Conservation (phyloP, 768 basidiomycete species). For the Exidia glandulosa region DNA sequence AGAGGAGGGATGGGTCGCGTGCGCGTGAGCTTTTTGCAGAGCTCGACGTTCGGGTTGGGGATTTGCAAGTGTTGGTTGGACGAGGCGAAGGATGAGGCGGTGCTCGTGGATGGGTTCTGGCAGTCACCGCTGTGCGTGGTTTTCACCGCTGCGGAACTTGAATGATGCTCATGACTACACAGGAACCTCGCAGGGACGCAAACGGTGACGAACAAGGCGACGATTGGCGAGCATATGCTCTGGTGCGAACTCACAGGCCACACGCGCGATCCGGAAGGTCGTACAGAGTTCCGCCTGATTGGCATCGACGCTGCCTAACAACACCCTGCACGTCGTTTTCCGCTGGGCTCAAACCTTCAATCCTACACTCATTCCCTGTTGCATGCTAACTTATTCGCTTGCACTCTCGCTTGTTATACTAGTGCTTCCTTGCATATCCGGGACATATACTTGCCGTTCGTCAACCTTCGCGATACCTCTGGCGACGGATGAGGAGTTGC, state of each 20-base stretch:
- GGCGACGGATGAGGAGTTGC: too few relatives aligned
- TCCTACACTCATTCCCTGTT: too few relatives aligned
- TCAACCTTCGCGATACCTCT: too few relatives aligned
- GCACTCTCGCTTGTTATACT: too few relatives aligned
- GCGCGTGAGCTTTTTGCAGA: conserved; percentile 4
- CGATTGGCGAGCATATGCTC: neutral
- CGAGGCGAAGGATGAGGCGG: neutral
- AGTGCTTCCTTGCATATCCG: too few relatives aligned
- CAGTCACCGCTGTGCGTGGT: neutral
- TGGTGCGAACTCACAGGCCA: neutral
- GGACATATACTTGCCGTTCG: too few relatives aligned
- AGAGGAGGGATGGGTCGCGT: conserved; percentile 5
- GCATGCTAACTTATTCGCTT: too few relatives aligned
- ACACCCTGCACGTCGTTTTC: neutral
- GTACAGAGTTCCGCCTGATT: neutral
- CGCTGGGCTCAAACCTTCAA: too few relatives aligned
- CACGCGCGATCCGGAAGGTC: neutral
- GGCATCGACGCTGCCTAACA: neutral
- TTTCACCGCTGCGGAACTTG: neutral
- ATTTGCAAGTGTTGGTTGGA: conserved; percentile 7
- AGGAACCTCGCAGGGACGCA: neutral
- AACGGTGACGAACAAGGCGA: neutral
- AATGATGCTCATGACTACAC: neutral
- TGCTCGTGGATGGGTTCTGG: conserved; percentile 3
- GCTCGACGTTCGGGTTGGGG: conserved; percentile 4